These are phyloP conservation scores for Ammopiptanthus mongolicus DNA, from an alignment of 306 rosid species.

Conservation along the genomic window DNA sequence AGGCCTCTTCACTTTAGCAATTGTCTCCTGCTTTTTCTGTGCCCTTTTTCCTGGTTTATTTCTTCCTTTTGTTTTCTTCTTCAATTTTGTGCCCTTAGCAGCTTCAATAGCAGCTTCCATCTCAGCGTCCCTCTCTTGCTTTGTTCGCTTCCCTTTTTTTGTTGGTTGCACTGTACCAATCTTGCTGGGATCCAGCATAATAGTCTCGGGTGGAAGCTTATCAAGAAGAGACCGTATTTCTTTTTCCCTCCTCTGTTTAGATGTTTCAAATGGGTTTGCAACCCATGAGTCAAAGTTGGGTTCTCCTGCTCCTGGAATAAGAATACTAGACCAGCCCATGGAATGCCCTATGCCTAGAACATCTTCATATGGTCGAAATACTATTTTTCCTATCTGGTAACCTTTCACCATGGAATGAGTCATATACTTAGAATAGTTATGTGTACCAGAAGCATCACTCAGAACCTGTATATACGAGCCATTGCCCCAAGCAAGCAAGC, in stretches of 20 bases:
- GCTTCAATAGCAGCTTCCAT: slow-evolving; percentile 66
- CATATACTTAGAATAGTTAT: slow-evolving; percentile 69
- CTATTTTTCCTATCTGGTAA: slow-evolving; percentile 58
- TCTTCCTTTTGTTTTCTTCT: slow-evolving; percentile 90
- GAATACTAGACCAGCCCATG: slow-evolving; percentile 90
- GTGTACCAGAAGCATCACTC: slow-evolving; percentile 49
- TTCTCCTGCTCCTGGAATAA: slow-evolving; percentile 92
- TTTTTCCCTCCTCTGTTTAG: slow-evolving; percentile 78
- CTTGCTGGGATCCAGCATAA: slow-evolving; percentile 68
- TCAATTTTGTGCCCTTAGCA: slow-evolving; percentile 47
- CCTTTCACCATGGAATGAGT: slow-evolving; percentile 80
- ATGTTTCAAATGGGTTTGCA: slow-evolving; percentile 83
- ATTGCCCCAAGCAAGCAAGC: slow-evolving; percentile 71
- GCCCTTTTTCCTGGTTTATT: slow-evolving; percentile 59
- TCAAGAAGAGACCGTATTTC: slow-evolving; percentile 69
- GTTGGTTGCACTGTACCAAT: slow-evolving; percentile 55
- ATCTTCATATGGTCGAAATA: slow-evolving; percentile 88
- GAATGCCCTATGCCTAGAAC: slow-evolving; percentile 86
- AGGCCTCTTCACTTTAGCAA: slow-evolving; percentile 67
- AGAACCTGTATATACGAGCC: slow-evolving; percentile 55
- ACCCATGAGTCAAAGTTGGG: slow-evolving; percentile 87
- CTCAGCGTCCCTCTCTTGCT: slow-evolving; percentile 56
- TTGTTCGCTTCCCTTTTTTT: slow-evolving; percentile 37
- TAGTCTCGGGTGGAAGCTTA: slow-evolving; percentile 83
- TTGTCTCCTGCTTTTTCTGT: slow-evolving; percentile 55